Evolutionary conservation across 2,329 filamentous ascomycete species (phyloP).

Genomic region (Tolypocladium inflatum): DNA sequence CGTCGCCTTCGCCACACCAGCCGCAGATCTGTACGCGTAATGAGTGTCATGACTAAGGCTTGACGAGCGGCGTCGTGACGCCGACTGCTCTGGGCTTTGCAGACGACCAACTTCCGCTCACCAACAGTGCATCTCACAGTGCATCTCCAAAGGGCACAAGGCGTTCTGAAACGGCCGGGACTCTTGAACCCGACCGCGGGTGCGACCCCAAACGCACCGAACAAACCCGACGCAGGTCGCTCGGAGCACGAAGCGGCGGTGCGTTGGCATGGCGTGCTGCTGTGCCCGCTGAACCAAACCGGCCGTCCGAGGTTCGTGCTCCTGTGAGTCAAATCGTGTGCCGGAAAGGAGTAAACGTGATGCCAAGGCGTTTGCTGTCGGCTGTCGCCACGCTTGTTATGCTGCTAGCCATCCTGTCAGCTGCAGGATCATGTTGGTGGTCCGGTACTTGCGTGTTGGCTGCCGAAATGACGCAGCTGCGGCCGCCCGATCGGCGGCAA

Average conservation of each 20-base stretch:
- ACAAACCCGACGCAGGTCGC: neutral
- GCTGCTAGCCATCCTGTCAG: neutral
- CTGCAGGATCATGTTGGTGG: neutral
- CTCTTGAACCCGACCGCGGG: neutral
- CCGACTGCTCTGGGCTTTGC: neutral
- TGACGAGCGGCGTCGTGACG: neutral
- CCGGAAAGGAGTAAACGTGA: neutral
- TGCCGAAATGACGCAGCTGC: neutral
- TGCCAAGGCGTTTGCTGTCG: neutral
- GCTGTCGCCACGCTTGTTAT: neutral
- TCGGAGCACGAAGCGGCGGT: neutral
- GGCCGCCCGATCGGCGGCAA: neutral
- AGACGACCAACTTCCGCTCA: neutral
- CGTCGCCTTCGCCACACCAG: neutral
- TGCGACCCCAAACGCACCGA: neutral
- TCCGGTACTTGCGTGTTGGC: neutral
- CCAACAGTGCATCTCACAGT: no score
- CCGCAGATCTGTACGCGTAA: neutral
- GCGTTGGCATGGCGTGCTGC: neutral
- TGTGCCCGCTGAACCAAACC: neutral
- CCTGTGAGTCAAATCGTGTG: neutral
- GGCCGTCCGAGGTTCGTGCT: neutral
- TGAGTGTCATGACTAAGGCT: neutral
- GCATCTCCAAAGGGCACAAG: neutral
- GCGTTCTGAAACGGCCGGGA: neutral